phyloP scores from a whole-genome alignment of 305 asterid species.

The Fraxinus velutina region DNA sequence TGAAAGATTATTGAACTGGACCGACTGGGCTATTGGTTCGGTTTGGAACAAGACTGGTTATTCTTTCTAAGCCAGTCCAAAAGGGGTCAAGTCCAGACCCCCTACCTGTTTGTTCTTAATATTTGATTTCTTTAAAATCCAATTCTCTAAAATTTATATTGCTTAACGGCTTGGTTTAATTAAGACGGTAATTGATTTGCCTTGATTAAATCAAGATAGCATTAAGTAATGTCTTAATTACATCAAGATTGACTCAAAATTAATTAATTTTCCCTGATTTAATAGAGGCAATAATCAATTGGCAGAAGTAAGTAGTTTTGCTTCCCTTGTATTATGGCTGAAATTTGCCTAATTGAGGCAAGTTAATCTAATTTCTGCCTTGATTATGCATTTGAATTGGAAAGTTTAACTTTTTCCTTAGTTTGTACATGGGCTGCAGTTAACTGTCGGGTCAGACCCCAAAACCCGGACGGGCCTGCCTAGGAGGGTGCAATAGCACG shows the following conservation, averaged over 20 bases:
- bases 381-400: neutral
- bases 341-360: neutral
- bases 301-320: neutral
- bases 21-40: neutral
- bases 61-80: neutral
- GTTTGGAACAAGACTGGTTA: neutral
- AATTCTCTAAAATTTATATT: neutral
- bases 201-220: neutral
- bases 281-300: neutral
- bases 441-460: neutral
- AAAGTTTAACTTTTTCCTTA: neutral
- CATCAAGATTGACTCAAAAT: neutral
- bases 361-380: neutral
- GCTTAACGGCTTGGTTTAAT: neutral
- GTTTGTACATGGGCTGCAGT: neutral
- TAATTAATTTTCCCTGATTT: neutral
- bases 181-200: neutral
- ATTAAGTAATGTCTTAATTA: neutral
- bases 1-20: neutral
- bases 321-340: neutral
- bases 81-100: neutral
- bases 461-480: neutral
- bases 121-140: neutral
- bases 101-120: neutral
- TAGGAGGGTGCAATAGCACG: neutral